phyloP scores from a whole-genome alignment of 164 flowering plant genomes.

The Saururus chinensis region DNA sequence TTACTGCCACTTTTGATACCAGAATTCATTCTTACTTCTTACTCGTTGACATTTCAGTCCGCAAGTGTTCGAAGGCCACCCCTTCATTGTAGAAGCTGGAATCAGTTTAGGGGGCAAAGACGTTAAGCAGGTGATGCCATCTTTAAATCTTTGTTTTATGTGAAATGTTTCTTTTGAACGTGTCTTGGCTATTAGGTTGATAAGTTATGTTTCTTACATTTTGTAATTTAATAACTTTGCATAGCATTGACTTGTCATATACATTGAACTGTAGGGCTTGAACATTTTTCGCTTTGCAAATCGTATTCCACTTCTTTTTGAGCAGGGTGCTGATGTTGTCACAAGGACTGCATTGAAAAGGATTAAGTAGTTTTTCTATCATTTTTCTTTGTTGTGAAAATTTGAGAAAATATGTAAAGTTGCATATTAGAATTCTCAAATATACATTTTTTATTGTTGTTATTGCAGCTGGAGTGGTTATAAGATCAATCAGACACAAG shows the following conservation, averaged over 20 bases:
- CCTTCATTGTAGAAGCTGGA: constrained; percentile 96
- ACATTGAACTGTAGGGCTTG: constrained; percentile 48
- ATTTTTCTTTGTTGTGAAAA: background rate
- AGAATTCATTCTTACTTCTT: background rate
- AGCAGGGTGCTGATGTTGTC: constrained; percentile 99
- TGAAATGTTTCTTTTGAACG: constrained; percentile 2
- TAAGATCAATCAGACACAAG: constrained; percentile 95
- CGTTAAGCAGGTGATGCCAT: constrained; percentile 70
- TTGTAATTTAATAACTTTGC: background rate
- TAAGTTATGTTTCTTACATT: too few relatives aligned
- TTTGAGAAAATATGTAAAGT: background rate
- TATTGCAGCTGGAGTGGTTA: constrained; percentile 77
- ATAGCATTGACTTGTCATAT: background rate
- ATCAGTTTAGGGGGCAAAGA: constrained; percentile 96
- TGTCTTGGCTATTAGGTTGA: constrained; percentile 3
- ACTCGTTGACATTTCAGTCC: constrained; percentile 41
- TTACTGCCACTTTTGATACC: background rate
- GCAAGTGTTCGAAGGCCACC: constrained; percentile 98
- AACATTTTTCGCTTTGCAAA: constrained; percentile 96
- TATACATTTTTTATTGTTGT: too few relatives aligned
- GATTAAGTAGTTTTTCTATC: constrained; percentile 45
- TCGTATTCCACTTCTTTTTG: constrained; percentile 97
- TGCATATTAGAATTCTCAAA: too few relatives aligned
- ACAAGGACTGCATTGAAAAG: constrained; percentile 90
- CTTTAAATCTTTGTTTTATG: background rate